Conservation (phyloP, 352 stramenopile species). For the Pythium volutum region DNA sequence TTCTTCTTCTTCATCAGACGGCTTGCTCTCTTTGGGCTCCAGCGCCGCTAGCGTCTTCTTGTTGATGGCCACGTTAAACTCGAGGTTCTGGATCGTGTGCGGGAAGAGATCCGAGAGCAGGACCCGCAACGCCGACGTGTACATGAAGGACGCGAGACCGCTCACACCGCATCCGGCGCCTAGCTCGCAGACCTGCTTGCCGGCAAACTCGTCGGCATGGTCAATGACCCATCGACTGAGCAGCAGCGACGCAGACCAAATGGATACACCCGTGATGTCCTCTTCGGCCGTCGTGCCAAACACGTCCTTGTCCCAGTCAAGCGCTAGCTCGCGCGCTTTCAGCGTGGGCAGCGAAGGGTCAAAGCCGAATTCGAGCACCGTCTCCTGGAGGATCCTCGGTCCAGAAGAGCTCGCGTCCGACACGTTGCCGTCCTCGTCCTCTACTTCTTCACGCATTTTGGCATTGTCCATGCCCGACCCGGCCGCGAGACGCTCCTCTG, state of each 20-base stretch:
- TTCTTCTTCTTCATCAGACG: slow-evolving; percentile 30
- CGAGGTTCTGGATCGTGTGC: slow-evolving; percentile 78
- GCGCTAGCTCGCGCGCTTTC: slow-evolving; percentile 69
- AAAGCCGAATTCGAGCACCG: slow-evolving; percentile 79
- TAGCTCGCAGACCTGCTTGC: slow-evolving; percentile 80
- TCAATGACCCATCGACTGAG: slow-evolving; percentile 83
- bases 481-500: slow-evolving; percentile 70
- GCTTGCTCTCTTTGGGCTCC: slow-evolving; percentile 5
- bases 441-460: slow-evolving; percentile 57
- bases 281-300: slow-evolving; percentile 79
- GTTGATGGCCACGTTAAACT: slow-evolving; percentile 81
- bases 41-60: slow-evolving; percentile 22
- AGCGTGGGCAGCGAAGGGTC: slow-evolving; percentile 48
- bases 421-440: slow-evolving; percentile 38
- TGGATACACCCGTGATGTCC: slow-evolving; percentile 85
- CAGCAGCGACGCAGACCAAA: slow-evolving; percentile 87
- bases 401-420: slow-evolving; percentile 14
- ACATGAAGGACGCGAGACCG: slow-evolving; percentile 72
- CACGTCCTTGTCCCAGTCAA: slow-evolving; percentile 82
- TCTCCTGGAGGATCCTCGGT: slow-evolving; percentile 80
- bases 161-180: slow-evolving; percentile 83
- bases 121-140: slow-evolving; percentile 68
- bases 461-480: slow-evolving; percentile 72
- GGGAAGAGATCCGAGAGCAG: slow-evolving; percentile 85
- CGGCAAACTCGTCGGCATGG: slow-evolving; percentile 51